Evolutionary conservation across 306 rosid species (phyloP), one percentile per base, ranked within the genome.

Genomic region (Oxytropis ochrocephala): DNA sequence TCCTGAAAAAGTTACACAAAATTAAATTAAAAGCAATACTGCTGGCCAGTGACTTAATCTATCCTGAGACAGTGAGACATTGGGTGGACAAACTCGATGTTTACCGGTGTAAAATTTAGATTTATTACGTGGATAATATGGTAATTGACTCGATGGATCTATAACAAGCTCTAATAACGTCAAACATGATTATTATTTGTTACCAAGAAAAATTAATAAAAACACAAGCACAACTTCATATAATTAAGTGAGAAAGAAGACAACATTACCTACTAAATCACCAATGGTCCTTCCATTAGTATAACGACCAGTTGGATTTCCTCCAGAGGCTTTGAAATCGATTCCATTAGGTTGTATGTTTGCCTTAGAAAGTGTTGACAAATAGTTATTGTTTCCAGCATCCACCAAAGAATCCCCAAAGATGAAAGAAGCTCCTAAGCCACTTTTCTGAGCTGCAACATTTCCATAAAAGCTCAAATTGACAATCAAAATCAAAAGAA

Each of bases 261-360:
- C 5, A 35, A 38, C 11, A 0, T 64, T 88, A 90, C 98, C 98
- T 32, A 94, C 79, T 29, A 90, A 74, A 33, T 90, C 98, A 59
- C 96, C 95, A 29, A 94, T 94, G 76, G 98, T 94, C 85, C 95
- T 89, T 8, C 98, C 98, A 59, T 94, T 94, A 60, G 98, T 90
- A 67, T 61, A 94, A 16, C 97, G 94, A 27, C 98, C 98, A 0
- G 97, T 94, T 35, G 98, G 97, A 16, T 72, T 81, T 64, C 98
- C 98, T 3, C 86, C 87, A 0, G 97, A 82, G 3, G 91, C 84
- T 50, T 69, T 80, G 24, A 87, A 94, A 83, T 90, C 98, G 6
- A 94, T 90, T 69, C 98, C 98, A 68, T 94, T 94, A 2, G 98
- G 98, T 42, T 49, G 75, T 18, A 78, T 78, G 36, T 94, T 87